Base-by-base conservation (phyloP, 352 stramenopile genomes). In the Aphanomyces invadans region DNA sequence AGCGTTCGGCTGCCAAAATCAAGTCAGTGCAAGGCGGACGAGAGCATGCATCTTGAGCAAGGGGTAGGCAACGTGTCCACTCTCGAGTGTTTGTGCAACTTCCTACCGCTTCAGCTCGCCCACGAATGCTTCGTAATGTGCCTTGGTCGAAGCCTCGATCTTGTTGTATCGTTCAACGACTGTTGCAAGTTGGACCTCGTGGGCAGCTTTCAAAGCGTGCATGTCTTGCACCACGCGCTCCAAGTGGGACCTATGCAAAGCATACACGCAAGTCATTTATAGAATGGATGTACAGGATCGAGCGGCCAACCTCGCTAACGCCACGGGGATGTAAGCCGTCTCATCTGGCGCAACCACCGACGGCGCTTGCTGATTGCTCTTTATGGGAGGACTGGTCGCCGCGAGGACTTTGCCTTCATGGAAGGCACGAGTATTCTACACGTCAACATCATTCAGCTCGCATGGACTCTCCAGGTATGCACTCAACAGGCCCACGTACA, bases 141-240 rank as follows among this genome's bases (percentile, higher is more conserved):
- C 31, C 31, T 76, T 77, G 21, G 78, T 89, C 28, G 88, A 70
- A 11, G 71, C 68, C 61, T 91, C 84, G 45, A 91, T 80, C 3
- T 49, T 49, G 23, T 76, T 82, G 46, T 53, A 65, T 5, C 48
- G 26, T 23, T 65, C 51, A n/a, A 89, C 60, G 56, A 93, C 87
- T 45, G 70, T 44, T 29, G 66, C 55, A 36, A 93, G 64, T 28
- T 78, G 77, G 45, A 73, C 57, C 0, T 77, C 65, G 32, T 91
- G 83, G 11, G 89, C 75, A 28, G 78, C 72, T 68, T 93, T 89
- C 74, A 91, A 85, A 42, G 69, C 48, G 69, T 87, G 82, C 81
- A 93, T 91, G 42, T 91, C 85, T 3, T 76, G 57, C 26, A 93
- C 85, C 3, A 90, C 85, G n/a, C 78, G 78, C 5, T 71, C 66